These are phyloP conservation scores for Kwoniella dejecticola DNA, from an alignment of 768 basidiomycete species.

Conservation along the genomic window DNA sequence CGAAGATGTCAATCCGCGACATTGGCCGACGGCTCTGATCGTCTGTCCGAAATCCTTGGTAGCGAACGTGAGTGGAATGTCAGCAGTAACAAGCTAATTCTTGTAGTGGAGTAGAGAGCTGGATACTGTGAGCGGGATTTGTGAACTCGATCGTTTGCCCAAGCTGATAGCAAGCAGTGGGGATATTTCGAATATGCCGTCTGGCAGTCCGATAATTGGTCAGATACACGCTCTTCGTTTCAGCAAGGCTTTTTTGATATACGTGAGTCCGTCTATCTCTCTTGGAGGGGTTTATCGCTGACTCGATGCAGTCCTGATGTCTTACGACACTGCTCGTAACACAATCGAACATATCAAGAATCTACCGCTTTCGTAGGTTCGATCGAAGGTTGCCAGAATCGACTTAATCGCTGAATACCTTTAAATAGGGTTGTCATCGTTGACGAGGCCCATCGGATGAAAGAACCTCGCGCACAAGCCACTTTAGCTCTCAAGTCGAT, in stretches of 20 bases:
- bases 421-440: conserved; percentile 57
- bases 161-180: conserved; percentile 64
- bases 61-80: conserved; percentile 60
- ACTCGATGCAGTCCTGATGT: conserved; percentile 68
- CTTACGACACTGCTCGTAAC: conserved; percentile 72
- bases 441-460: conserved; percentile 89
- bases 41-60: conserved; percentile 83
- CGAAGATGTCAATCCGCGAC: conserved; percentile 23
- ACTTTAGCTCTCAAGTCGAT: conserved; percentile 74
- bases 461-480: conserved; percentile 71
- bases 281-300: not conserved
- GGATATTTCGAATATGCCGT: conserved; percentile 86
- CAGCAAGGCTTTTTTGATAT: conserved; percentile 80
- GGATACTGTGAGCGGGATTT: conserved; percentile 69
- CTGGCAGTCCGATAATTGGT: conserved; percentile 64
- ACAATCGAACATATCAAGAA: conserved; percentile 71
- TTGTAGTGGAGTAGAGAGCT: conserved; percentile 80
- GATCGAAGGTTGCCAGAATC: not conserved
- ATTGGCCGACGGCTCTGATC: conserved; percentile 62
- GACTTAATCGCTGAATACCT: conserved; percentile 4
- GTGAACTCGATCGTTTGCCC: too few species aligned
- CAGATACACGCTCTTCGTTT: conserved; percentile 68
- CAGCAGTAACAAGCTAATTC: not conserved
- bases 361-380: conserved; percentile 66
- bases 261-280: conserved; percentile 57